Evolutionary conservation across 164 flowering plant species (phyloP), one percentile per base, ranked within the genome.

Genomic region (Chimonanthus praecox): DNA sequence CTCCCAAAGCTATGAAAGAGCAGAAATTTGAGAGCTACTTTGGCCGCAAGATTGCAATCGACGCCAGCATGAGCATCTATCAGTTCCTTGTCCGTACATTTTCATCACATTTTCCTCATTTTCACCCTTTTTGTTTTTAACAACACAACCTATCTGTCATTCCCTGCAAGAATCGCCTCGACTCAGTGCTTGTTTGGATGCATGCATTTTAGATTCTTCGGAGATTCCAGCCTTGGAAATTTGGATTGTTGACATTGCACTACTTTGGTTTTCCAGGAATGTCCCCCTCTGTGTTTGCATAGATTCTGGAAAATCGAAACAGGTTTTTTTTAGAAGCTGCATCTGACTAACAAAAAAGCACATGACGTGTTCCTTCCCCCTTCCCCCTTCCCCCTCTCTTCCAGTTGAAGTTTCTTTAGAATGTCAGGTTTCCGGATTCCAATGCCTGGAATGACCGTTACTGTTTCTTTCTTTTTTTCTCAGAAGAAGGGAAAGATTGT

Each of bases 1-100:
- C 97, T 16, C 97, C 99, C 0, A 90, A 87, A 58, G 80, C 83
- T 58, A 88, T 94, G 97, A 94, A 88, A 74, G 95, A 94, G 87
- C 94, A 92, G 85, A 96, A 89, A 75, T 90, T 96, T 70, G 98
- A 96, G 82, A 90, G 91, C 82, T 96, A 88, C 75, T 91, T 89
- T 58, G 95, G 95, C 62, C 88, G 97, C 9, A 90, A 89, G 78
- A 88, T 96, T 49, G 98, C 97, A 67, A 82, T 96, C 67, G 99
- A 94, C 72, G 99, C 98, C 71, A 94, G 98, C 88, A 91, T 94
- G 97, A 90, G 99, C 88, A 94, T 96, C 58, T 96, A 96, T 77
- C 98, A 96, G 84, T 96, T 96, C 81, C 94, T 94, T 48, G 98
- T 94, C 4, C 21, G 85, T 81, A 18, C 49, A 47, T n/a, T n/a